A percentile compares a stretch with the other conserved stretches of the same genome.
These are phyloP conservation scores for Ampelomyces quisqualis DNA, from an alignment of 2,329 filamentous ascomycete genomes.

Conservation along the genomic window DNA sequence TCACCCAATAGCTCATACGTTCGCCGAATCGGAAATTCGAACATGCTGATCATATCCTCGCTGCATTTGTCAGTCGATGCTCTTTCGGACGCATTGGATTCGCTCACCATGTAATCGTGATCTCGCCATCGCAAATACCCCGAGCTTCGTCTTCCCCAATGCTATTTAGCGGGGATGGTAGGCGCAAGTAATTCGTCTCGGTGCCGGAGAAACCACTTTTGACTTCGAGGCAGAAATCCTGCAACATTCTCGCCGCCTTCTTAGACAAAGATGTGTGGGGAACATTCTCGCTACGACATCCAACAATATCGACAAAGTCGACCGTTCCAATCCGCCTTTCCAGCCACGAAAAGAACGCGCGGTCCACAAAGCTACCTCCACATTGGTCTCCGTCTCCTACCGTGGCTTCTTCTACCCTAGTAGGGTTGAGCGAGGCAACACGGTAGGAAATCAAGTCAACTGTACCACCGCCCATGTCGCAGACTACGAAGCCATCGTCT, in stretches of 20 bases:
- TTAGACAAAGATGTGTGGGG: constrained; percentile 13
- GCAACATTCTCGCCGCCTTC: constrained; percentile 19
- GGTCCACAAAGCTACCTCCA: constrained; percentile 32
- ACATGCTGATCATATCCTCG: constrained; percentile 20
- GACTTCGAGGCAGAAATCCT: constrained; percentile 20
- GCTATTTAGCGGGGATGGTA: constrained; percentile 19
- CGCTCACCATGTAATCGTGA: constrained; percentile 21
- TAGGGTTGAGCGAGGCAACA: constrained; percentile 12
- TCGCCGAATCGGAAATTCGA: constrained; percentile 11
- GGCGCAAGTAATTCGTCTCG: constrained; percentile 16
- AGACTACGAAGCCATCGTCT: constrained; percentile 28
- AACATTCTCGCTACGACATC: constrained; percentile 9
- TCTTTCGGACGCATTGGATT: neutral
- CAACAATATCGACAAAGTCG: constrained; percentile 24
- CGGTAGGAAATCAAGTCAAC: constrained; percentile 34
- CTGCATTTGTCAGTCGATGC: constrained; percentile 10
- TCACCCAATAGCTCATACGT: constrained; percentile 16
- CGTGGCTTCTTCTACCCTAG: constrained; percentile 22
- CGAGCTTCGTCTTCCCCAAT: constrained; percentile 19
- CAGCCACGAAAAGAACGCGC: constrained; percentile 23
- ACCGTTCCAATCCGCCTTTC: constrained; percentile 21
- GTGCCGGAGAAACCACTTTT: constrained; percentile 26
- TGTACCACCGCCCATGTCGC: constrained; percentile 36
- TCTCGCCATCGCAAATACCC: constrained; percentile 28
- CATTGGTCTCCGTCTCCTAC: constrained; percentile 29